These are phyloP conservation scores for Nicotiana undulata DNA, from an alignment of 257 asterid species.

Conservation along the genomic window DNA sequence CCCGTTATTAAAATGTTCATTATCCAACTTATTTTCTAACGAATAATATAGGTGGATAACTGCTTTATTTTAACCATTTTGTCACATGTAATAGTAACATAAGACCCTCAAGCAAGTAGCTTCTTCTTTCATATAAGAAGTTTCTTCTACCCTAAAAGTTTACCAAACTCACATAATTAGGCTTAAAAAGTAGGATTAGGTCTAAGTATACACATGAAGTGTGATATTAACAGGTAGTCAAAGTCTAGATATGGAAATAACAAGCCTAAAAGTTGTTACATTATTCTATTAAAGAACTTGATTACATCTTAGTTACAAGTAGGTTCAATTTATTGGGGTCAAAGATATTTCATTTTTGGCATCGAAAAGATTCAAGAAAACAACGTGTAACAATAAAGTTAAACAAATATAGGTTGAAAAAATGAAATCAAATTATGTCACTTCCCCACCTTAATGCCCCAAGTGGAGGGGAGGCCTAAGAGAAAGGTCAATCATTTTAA, in stretches of 20 bases:
- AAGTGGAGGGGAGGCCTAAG: neutral
- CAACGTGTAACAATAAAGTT: neutral
- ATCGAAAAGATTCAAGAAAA: neutral
- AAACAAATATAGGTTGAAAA: neutral
- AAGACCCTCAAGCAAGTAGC: neutral
- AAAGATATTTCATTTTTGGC: neutral
- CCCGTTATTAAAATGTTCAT: no score
- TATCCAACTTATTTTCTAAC: no score
- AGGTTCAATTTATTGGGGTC: neutral
- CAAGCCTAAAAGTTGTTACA: neutral
- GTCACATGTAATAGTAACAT: neutral
- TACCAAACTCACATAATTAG: neutral
- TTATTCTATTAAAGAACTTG: neutral
- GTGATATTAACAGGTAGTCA: slow-evolving; percentile 3
- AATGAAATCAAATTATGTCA: neutral
- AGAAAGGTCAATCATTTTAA: neutral
- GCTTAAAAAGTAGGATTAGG: slow-evolving; percentile 11
- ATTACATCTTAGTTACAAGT: neutral
- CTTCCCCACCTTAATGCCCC: neutral
- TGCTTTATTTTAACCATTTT: no score
- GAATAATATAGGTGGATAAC: no score
- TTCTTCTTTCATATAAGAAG: neutral
- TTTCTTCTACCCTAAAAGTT: neutral
- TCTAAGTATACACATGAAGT: neutral
- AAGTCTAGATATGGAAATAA: neutral